Evolutionary conservation across 495 filamentous ascomycete species (phyloP).

Genomic region (Talaromyces ruber): DNA sequence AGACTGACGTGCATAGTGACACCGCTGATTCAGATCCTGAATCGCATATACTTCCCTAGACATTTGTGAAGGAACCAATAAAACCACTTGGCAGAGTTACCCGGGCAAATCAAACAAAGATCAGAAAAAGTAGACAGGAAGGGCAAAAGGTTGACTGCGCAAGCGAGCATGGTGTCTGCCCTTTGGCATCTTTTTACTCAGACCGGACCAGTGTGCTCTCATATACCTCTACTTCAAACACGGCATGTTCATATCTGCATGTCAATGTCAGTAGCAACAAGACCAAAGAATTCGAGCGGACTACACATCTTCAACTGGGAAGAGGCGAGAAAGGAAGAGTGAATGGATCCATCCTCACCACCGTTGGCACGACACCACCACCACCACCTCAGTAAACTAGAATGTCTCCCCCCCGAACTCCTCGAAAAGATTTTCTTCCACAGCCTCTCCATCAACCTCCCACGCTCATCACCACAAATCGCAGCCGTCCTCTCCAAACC

Average conservation of each 20-base stretch:
- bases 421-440: conserved; percentile 43
- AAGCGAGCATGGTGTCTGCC: not conserved
- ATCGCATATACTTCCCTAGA: not conserved
- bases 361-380: not conserved
- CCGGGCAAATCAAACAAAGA: not conserved
- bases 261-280: not conserved
- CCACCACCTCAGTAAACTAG: conserved; percentile 24
- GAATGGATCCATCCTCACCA: conserved; percentile 9
- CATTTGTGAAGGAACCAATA: not conserved
- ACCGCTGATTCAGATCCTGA: not conserved
- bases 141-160: not conserved
- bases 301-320: not conserved
- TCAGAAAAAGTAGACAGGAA: not conserved
- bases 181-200: not conserved
- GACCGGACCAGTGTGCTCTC: not conserved
- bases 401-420: conserved; percentile 44
- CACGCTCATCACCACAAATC: conserved; percentile 31
- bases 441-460: conserved; percentile 41
- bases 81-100: not conserved
- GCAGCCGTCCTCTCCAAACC: conserved; percentile 24
- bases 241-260: not conserved
- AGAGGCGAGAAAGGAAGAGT: not conserved
- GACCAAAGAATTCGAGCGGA: not conserved
- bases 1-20: not conserved
- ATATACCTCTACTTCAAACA: not conserved